A percentile compares a stretch with the other conserved stretches of the same genome.
Evolutionary conservation across 1,284 basidiomycete species (phyloP).

Genomic region (Heterobasidion annosum): DNA sequence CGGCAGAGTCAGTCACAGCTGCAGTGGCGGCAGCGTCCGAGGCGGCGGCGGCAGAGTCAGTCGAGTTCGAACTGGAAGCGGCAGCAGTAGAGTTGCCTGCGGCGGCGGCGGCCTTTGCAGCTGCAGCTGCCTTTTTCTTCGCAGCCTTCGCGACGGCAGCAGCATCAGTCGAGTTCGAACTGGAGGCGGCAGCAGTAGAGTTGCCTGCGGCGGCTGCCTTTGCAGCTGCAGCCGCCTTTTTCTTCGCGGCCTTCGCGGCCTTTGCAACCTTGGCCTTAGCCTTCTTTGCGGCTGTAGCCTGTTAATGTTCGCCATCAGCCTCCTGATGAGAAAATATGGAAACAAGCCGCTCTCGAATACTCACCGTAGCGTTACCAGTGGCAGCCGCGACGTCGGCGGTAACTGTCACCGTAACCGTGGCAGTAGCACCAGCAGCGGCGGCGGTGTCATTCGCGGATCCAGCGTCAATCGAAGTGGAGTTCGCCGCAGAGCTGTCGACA

Average conservation of each 20-base stretch:
- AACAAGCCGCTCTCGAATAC: neutral
- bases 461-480: neutral
- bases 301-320: no score
- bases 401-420: neutral
- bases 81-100: neutral
- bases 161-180: neutral
- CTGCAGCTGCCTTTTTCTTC: neutral
- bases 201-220: no score
- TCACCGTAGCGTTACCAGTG: neutral
- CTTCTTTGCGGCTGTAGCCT: neutral
- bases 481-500: neutral
- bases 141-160: neutral
- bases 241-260: neutral
- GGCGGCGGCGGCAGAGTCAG: neutral
- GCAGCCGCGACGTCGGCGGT: neutral
- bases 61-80: neutral
- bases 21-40: neutral
- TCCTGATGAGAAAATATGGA: no score
- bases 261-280: neutral
- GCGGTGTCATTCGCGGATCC: neutral
- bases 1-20: neutral
- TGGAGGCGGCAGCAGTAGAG: neutral
- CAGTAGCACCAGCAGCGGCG: neutral
- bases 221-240: neutral
- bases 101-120: neutral